Conservation (phyloP, 2,329 filamentous ascomycete species). For the Aphanocladium album region DNA sequence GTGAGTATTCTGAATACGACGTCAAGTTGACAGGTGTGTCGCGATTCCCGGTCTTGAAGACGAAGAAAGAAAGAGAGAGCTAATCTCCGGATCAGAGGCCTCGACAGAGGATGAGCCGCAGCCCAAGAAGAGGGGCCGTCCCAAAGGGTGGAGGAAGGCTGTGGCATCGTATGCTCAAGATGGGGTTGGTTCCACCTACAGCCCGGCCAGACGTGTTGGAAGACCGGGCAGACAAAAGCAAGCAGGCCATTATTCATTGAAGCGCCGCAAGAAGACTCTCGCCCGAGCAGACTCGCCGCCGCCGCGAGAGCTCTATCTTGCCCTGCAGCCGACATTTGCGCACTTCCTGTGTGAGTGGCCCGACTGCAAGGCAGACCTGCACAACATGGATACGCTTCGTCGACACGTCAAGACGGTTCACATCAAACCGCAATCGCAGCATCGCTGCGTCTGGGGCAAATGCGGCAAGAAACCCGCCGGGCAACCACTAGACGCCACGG, state of each 20-base stretch:
- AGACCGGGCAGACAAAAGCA: slow-evolving; percentile 11
- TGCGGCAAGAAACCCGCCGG: slow-evolving; percentile 22
- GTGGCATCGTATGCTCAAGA: slow-evolving; percentile 26
- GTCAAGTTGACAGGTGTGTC: neutral
- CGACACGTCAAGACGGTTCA: slow-evolving; percentile 51
- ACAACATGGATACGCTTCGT: slow-evolving; percentile 56
- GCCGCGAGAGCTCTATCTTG: slow-evolving; percentile 37
- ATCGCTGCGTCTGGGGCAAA: slow-evolving; percentile 28
- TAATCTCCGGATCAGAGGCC: neutral
- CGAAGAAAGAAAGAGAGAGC: neutral
- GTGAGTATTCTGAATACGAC: slow-evolving; percentile 4
- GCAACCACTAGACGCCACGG: slow-evolving; percentile 32
- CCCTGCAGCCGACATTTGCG: slow-evolving; percentile 39
- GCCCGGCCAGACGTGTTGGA: neutral
- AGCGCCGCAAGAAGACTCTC: slow-evolving; percentile 37
- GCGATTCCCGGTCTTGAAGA: neutral
- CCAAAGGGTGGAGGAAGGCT: slow-evolving; percentile 38
- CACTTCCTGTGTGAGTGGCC: slow-evolving; percentile 57
- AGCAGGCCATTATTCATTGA: slow-evolving; percentile 20
- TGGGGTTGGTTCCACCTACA: slow-evolving; percentile 12
- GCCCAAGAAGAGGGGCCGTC: slow-evolving; percentile 33
- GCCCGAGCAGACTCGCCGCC: slow-evolving; percentile 34
- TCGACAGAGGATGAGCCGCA: neutral
- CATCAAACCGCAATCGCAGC: slow-evolving; percentile 17
- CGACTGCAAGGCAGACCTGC: slow-evolving; percentile 54